Base-by-base conservation (phyloP, 371 early-diverging fungal genomes). In the Syncephalastrum racemosum region DNA sequence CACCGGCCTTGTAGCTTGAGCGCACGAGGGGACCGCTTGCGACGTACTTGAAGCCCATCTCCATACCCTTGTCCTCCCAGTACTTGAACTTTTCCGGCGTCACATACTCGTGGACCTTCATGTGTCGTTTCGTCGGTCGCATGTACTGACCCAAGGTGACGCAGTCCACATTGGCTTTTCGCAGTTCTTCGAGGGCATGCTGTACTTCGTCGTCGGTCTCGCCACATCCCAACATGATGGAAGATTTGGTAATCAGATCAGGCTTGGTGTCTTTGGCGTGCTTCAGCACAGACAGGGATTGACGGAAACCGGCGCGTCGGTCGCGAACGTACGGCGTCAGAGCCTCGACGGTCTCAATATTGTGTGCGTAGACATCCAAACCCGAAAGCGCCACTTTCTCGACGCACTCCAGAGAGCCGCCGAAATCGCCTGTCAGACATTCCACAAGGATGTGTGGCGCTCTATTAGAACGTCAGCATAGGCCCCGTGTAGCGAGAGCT, bases 71-170 rank as follows among this genome's bases (percentile, higher is more conserved):
- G 24, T 85, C 75, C 48, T 86, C 90, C 92, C 95, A 98, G 63
- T 92, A 81, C 61, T 90, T 88, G 73, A 97, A 98, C 69, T 93
- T 92, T 54, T 91, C 90, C 4, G 98, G 98, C 50, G 90, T 84
- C 46, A 98, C 90, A 61, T 97, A 98, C 62, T 94, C 95, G 59
- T 82, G 82, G 4, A 97, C 97, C 81, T 96, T 96, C 95, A 97
- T 94, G 71, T 98, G 98, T 65, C 91, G 89, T 82, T 95, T 98
- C 24, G 99, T 98, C 20, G 99, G 99, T 51, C 95, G 87, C 99
- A 98, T 98, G 71, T 98, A 98, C 74, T 98, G 99, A n/a, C 99
- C 99, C 58, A 98, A 80, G 12, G 99, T 98, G 20, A 98, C 85
- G 42, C 93, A 92, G 66, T 98, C 99, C n/a, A 97, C 97, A 39